Conservation (phyloP, 495 filamentous ascomycete genomes). For the Aspergillus biplanus region DNA sequence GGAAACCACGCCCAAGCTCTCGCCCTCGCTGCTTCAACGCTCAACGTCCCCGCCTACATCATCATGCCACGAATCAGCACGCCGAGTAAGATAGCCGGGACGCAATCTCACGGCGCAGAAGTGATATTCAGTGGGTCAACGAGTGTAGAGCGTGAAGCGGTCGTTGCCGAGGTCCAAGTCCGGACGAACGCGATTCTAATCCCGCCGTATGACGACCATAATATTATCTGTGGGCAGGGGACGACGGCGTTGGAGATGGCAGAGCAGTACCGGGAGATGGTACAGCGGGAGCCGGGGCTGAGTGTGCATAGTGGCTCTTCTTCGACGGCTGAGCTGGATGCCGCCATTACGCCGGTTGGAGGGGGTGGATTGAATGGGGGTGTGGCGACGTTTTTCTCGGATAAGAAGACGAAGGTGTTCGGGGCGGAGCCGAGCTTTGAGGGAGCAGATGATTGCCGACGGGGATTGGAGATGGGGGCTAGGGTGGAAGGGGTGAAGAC, state of each 20-base stretch:
- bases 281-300: conserved; percentile 34
- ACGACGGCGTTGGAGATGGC: conserved; percentile 85
- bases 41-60: conserved; percentile 72
- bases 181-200: conserved; percentile 76
- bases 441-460: conserved; percentile 79
- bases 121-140: conserved; percentile 85
- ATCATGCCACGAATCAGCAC: conserved; percentile 89
- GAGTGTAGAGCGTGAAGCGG: conserved; percentile 77
- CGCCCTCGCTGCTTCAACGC: conserved; percentile 75
- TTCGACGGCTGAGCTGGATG: conserved; percentile 56
- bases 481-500: conserved; percentile 69
- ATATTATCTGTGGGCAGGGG: conserved; percentile 91
- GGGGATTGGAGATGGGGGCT: conserved; percentile 63
- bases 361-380: conserved; percentile 90
- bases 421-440: conserved; percentile 88
- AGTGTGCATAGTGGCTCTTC: conserved; percentile 17
- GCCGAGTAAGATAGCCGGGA: conserved; percentile 84
- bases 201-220: conserved; percentile 88
- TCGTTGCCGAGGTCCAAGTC: conserved; percentile 64
- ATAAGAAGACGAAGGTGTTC: conserved; percentile 72
- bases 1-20: conserved; percentile 98
- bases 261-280: conserved; percentile 62
- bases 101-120: conserved; percentile 71
- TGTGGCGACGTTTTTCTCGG: conserved; percentile 72
- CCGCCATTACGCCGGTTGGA: conserved; percentile 83